Evolutionary conservation across 2,329 filamentous ascomycete genomes (phyloP).

Genomic region (Aspergillus ochraceoroseus): DNA sequence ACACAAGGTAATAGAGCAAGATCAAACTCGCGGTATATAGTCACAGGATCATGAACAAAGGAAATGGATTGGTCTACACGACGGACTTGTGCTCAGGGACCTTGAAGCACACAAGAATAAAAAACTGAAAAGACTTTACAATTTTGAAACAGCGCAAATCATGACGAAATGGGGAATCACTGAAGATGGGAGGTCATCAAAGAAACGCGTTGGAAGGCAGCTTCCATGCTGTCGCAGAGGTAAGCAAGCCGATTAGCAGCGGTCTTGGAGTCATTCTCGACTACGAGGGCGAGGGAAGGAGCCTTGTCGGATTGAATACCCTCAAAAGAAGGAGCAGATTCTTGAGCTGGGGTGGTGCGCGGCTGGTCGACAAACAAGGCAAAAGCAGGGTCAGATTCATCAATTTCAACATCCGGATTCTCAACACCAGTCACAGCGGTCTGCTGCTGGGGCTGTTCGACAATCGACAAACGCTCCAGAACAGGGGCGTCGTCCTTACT

Average conservation of each 20-base stretch:
- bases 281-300: constrained; percentile 60
- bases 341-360: constrained; percentile 25
- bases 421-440: constrained; percentile 20
- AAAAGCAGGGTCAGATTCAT: constrained; percentile 49
- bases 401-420: constrained; percentile 48
- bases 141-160: constrained; percentile 16
- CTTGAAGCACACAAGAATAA: constrained; percentile 12
- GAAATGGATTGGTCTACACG: constrained; percentile 23
- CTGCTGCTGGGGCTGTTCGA: constrained; percentile 16
- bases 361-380: constrained; percentile 51
- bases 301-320: constrained; percentile 61
- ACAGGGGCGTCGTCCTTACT: constrained; percentile 49
- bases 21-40: constrained; percentile 16
- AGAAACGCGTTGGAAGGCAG: constrained; percentile 41
- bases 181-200: constrained; percentile 39
- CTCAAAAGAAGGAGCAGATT: constrained; percentile 39
- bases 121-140: constrained; percentile 17
- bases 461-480: constrained; percentile 40
- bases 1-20: constrained; percentile 8
- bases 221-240: constrained; percentile 41
- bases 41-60: constrained; percentile 25
- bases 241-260: constrained; percentile 33
- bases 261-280: constrained; percentile 38
- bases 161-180: constrained; percentile 32
- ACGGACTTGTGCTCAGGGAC: constrained; percentile 9